phyloP scores from a whole-genome alignment of 2,329 filamentous ascomycete species.

The Lasiodiplodia sp. region DNA sequence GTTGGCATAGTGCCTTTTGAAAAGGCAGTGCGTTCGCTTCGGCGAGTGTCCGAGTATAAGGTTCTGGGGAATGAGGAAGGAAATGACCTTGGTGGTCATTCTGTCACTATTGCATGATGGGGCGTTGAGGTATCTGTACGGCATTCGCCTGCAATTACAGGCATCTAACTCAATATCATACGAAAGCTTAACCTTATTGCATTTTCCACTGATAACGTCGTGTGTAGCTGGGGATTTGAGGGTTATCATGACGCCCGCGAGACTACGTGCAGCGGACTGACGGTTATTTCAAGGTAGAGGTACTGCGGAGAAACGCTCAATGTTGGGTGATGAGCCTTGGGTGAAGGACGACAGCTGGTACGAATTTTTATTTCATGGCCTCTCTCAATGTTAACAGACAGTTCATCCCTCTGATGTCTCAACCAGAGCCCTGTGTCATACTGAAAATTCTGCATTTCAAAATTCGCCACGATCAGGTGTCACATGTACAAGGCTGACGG shows the following conservation, averaged over 20 bases:
- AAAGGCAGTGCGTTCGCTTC: not conserved
- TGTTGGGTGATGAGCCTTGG: too few species aligned
- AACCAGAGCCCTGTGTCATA: too few species aligned
- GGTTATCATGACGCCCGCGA: not conserved
- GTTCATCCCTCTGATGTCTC: too few species aligned
- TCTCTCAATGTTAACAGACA: too few species aligned
- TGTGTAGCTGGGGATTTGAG: not conserved
- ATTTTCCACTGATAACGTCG: not conserved
- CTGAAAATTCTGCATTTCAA: not conserved
- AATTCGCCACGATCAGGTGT: not conserved
- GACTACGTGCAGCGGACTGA: not conserved
- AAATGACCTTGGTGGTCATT: not conserved
- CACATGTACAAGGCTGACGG: not conserved
- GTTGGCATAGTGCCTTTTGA: not conserved
- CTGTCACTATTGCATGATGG: conserved; percentile 7
- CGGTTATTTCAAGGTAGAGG: too few species aligned
- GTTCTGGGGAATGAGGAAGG: not conserved
- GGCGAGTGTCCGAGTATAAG: not conserved
- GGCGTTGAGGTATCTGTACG: not conserved
- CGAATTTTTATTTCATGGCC: too few species aligned
- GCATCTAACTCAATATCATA: not conserved
- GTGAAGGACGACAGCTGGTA: too few species aligned
- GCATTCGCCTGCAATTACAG: not conserved
- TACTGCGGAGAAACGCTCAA: too few species aligned
- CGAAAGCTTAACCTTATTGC: not conserved